Evolutionary conservation across 2,329 filamentous ascomycete genomes (phyloP).

Genomic region (Xylaria sp.): DNA sequence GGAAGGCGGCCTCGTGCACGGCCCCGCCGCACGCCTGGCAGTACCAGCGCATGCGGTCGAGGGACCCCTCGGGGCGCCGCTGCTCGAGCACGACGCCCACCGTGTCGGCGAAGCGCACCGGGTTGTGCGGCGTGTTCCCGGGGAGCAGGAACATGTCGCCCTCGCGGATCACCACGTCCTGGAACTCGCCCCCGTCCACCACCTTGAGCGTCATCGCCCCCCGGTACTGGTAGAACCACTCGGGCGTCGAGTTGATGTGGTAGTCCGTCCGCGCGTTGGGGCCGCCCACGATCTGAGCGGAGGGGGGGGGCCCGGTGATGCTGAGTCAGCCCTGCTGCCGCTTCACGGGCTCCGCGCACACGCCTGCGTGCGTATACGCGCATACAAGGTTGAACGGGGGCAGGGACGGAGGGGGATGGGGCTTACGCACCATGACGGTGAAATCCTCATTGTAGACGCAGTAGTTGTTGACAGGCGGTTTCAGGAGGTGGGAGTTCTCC

Average conservation of each 20-base stretch:
- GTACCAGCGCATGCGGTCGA: constrained; percentile 91
- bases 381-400: too few relatives aligned
- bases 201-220: constrained; percentile 94
- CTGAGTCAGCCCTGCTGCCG: constrained; percentile 9
- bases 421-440: constrained; percentile 70
- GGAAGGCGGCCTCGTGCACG: constrained; percentile 85
- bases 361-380: too few relatives aligned
- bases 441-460: constrained; percentile 88
- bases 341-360: too few relatives aligned
- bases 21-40: constrained; percentile 70
- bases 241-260: constrained; percentile 94
- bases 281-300: constrained; percentile 90
- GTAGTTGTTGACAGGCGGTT: constrained; percentile 96
- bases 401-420: neutral
- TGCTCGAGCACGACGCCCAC: constrained; percentile 95
- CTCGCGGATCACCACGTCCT: constrained; percentile 86
- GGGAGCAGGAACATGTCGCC: constrained; percentile 94
- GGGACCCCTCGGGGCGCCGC: constrained; percentile 66
- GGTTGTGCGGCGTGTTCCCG: constrained; percentile 94
- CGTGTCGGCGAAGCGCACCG: constrained; percentile 88
- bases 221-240: constrained; percentile 98
- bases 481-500: constrained; percentile 86
- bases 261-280: constrained; percentile 97
- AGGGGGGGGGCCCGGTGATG: too few relatives aligned
- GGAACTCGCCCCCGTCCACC: constrained; percentile 72